Evolutionary conservation across 2,329 filamentous ascomycete species (phyloP).

Genomic region (Pseudohalonectria lignicola): DNA sequence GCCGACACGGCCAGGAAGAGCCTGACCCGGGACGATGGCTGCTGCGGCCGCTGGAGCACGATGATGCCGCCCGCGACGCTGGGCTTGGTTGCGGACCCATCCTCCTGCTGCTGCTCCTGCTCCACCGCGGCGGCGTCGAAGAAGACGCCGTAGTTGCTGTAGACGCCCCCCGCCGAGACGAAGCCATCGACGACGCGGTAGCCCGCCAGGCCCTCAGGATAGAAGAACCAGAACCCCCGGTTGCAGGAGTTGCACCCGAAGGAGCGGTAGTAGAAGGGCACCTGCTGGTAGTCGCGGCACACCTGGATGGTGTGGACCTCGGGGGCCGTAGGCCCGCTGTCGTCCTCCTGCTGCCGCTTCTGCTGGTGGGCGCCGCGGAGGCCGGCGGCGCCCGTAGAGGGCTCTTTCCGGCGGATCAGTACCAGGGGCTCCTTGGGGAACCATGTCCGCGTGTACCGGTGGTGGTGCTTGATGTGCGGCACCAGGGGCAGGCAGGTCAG

Average conservation of each 20-base stretch:
- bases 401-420: neutral
- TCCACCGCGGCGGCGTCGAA: too few relatives aligned
- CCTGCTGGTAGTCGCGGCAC: constrained; percentile 4
- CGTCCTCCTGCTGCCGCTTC: too few relatives aligned
- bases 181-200: neutral
- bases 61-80: constrained; percentile 1
- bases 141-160: constrained; percentile 5
- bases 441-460: constrained; percentile 4
- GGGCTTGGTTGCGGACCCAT: neutral
- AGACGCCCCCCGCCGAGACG: constrained; percentile 1
- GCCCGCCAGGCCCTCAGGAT: neutral
- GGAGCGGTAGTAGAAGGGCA: constrained; percentile 4
- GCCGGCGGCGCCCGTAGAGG: too few relatives aligned
- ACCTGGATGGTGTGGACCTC: constrained; percentile 3
- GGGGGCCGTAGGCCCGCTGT: neutral
- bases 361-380: neutral
- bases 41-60: too few relatives aligned
- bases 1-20: neutral
- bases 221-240: constrained; percentile 3
- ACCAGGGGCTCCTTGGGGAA: constrained; percentile 1
- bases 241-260: neutral
- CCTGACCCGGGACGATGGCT: too few relatives aligned
- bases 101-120: too few relatives aligned
- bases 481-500: constrained; percentile 2
- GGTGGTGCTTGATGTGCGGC: neutral